phyloP scores from a whole-genome alignment of 169 alveolate species.

The Plasmodium vivax region DNA sequence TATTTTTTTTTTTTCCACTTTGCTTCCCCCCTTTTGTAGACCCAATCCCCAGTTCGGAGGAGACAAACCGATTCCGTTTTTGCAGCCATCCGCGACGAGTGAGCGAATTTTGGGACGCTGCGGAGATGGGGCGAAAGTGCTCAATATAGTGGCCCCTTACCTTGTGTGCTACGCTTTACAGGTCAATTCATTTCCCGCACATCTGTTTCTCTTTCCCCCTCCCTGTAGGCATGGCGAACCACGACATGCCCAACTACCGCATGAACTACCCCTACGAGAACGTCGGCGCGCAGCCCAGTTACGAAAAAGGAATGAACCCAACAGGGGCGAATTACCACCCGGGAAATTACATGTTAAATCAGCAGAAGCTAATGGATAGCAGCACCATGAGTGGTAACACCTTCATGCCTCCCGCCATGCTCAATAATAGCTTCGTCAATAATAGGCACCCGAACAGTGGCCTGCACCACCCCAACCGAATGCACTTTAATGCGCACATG shows the following conservation, averaged over 20 bases:
- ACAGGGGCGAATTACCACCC: constrained; percentile 14
- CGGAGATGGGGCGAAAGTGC: not conserved
- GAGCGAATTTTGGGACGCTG: not conserved
- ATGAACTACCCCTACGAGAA: constrained; percentile 15
- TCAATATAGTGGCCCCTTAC: not conserved
- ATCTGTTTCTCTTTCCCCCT: not conserved
- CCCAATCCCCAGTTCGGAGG: constrained; percentile 71
- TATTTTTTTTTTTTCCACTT: not conserved
- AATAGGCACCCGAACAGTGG: not conserved
- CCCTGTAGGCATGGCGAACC: not conserved
- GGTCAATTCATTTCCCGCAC: not conserved
- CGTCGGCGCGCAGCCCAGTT: not conserved
- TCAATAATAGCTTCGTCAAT: constrained; percentile 20
- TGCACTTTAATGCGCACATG: not conserved
- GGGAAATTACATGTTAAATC: not conserved
- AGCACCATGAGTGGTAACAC: not conserved
- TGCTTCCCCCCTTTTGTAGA: not conserved
- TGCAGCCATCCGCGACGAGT: constrained; percentile 58
- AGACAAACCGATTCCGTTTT: constrained; percentile 14
- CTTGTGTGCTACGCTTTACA: not conserved
- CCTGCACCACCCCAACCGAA: constrained; percentile 4
- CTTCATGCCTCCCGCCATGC: not conserved
- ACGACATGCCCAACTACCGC: constrained; percentile 20
- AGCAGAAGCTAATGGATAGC: constrained; percentile 1
- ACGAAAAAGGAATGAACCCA: not conserved